Evolutionary conservation across 2,329 filamentous ascomycete species (phyloP), one percentile per base, ranked within the genome.

Genomic region (Tolypocladium album): DNA sequence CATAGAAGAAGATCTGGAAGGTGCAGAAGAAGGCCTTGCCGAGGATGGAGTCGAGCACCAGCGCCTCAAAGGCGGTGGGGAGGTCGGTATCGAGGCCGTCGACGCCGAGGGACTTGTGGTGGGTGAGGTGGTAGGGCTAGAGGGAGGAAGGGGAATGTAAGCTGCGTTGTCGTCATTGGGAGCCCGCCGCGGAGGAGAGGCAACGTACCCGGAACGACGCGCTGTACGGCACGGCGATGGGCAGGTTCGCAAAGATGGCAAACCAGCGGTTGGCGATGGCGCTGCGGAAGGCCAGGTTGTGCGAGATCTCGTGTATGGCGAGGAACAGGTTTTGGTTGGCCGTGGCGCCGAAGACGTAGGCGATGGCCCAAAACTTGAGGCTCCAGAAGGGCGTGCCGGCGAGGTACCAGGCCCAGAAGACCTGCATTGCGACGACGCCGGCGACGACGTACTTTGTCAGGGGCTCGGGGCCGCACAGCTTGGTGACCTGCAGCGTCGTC

Each of bases 1-100:
- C 94, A 79, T 99, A 99, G 83, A 99, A 99, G 72, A 99, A 84
- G 74, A 99, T 97, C 77, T 99, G 94, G 79, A 97, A 99, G 66
- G 94, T 99, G 78, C 89, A 93, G 83, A 99, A 99, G 80, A 99
- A 99, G 66, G 94, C 88, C 78, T 99, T 99, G 73, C 94, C 94
- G 22, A 93, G 84, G 67, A 99, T 87, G 9, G 92, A 97, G 79
- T 99, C 90, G 68, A 99, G 87, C 73, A 99, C 88, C 71, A 96
- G 77, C 64, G 92, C 93, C 78, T 99, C 94, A 57, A 97, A 76
- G 56, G 90, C 86, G 22, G 94, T 97, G 31, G 94, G 94, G 36
- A 99, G 87, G 71, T 99, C 94, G 53, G 93, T 96, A 74, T 99
- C 94, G 52, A 99, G 85, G 60, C 94, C 94, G 69, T 96, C 90